Evolutionary conservation across 441 rosid genomes (phyloP).

Genomic region (Lepidium campestre): DNA sequence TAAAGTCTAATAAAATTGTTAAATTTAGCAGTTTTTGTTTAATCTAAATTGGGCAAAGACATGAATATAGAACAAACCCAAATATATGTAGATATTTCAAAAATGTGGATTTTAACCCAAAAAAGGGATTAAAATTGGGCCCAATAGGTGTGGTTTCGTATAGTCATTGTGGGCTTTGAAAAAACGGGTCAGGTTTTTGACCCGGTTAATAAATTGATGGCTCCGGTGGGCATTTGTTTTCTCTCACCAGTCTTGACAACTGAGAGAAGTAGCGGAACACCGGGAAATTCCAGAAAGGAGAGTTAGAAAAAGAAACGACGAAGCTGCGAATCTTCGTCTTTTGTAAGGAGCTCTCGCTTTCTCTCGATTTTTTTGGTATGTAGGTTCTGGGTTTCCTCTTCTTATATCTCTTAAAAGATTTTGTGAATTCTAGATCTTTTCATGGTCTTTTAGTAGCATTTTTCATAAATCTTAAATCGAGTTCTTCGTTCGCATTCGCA

Average conservation of each 20-base stretch:
- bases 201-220: not conserved
- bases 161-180: not conserved
- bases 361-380: not conserved
- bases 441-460: not conserved
- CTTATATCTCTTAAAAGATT: not conserved
- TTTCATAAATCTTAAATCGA: not conserved
- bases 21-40: not conserved
- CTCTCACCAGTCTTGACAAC: not conserved
- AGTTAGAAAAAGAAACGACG: not conserved
- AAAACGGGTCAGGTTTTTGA: slow-evolving; percentile 6
- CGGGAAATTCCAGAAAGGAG: not conserved
- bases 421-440: slow-evolving; percentile 2
- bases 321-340: not conserved
- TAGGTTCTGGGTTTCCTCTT: not conserved
- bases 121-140: slow-evolving; percentile 7
- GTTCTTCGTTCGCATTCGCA: not conserved
- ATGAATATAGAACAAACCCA: too few relatives aligned
- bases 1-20: not conserved
- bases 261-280: slow-evolving; percentile 10
- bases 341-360: not conserved
- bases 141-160: not conserved
- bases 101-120: not conserved
- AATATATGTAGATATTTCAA: too few relatives aligned
- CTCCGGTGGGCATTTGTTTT: not conserved
- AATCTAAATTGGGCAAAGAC: too few relatives aligned